These are phyloP conservation scores for Lipomyces yamadae DNA, from an alignment of 805 yeast species.

Conservation along the genomic window DNA sequence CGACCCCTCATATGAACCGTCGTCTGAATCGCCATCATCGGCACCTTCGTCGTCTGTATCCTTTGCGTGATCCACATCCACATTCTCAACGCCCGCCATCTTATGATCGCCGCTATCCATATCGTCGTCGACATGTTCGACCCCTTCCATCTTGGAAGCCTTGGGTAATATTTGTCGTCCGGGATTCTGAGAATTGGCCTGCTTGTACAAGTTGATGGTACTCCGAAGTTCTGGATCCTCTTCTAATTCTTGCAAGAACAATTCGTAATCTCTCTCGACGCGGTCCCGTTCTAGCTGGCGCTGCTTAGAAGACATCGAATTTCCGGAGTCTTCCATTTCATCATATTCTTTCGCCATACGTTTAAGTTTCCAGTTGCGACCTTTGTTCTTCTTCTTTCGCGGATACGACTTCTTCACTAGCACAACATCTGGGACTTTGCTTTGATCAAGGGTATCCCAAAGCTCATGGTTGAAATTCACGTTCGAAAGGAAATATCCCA, in stretches of 20 bases:
- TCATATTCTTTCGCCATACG: constrained; percentile 97
- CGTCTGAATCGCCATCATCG: constrained; percentile 32
- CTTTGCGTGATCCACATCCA: constrained; percentile 7
- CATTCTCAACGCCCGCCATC: constrained; percentile 7
- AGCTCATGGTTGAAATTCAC: constrained; percentile 87
- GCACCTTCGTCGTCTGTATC: constrained; percentile 14
- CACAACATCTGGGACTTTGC: constrained; percentile 79
- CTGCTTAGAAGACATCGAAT: constrained; percentile 48
- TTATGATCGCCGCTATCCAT: constrained; percentile 34
- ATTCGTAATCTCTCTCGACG: constrained; percentile 93
- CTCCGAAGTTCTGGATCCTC: constrained; percentile 95
- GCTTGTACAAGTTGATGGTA: constrained; percentile 85
- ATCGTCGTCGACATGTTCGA: constrained; percentile 17
- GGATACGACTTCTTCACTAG: constrained; percentile 87
- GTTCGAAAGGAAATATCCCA: constrained; percentile 87
- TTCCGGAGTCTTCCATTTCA: constrained; percentile 68
- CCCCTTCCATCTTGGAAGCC: constrained; percentile 20
- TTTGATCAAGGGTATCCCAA: constrained; percentile 71
- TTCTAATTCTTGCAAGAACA: constrained; percentile 95
- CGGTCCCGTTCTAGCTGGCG: constrained; percentile 83
- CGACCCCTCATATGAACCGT: constrained; percentile 37
- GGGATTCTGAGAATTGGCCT: constrained; percentile 44
- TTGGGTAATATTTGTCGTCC: constrained; percentile 19
- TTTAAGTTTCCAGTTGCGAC: constrained; percentile 88
- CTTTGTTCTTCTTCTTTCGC: constrained; percentile 73